Evolutionary conservation across 75 land plant genomes (phyloP).

Genomic region (Selaginella tamariscina): DNA sequence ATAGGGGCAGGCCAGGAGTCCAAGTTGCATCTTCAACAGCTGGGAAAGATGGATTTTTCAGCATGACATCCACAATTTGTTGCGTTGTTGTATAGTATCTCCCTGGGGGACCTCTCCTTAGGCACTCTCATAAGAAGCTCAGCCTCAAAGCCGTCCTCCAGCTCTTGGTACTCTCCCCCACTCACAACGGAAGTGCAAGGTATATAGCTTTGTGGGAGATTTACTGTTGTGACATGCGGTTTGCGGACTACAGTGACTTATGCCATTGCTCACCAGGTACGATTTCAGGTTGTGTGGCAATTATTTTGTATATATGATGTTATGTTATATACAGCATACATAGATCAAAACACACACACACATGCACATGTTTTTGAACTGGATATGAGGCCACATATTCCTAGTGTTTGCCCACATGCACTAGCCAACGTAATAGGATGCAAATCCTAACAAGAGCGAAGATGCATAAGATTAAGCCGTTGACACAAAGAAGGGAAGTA

Average conservation of each 20-base stretch:
- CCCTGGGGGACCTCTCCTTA: slow-evolving; percentile 81
- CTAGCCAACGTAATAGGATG: no score
- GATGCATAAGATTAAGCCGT: slow-evolving; percentile 91
- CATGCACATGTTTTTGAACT: no score
- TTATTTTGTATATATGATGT: no score
- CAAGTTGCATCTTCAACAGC: slow-evolving; percentile 42
- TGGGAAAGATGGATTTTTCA: slow-evolving; percentile 56
- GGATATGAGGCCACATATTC: slow-evolving; percentile 88
- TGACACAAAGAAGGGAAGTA: slow-evolving; percentile 78
- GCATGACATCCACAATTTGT: slow-evolving; percentile 54
- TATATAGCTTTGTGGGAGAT: slow-evolving; percentile 16
- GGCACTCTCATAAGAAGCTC: slow-evolving; percentile 62
- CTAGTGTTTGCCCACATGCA: no score
- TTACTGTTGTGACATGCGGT: slow-evolving; percentile 19
- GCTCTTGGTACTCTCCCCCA: slow-evolving; percentile 70
- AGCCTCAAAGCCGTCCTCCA: slow-evolving; percentile 63
- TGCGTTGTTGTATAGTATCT: slow-evolving; percentile 94
- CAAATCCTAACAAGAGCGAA: slow-evolving; percentile 80
- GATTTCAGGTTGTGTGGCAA: no score
- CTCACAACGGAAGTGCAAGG: slow-evolving; percentile 10
- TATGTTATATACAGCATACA: no score
- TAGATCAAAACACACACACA: no score
- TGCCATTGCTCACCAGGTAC: slow-evolving; percentile 91
- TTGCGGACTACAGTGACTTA: slow-evolving; percentile 76
- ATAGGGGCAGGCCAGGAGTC: slow-evolving; percentile 76